phyloP scores from a whole-genome alignment of 2,329 filamentous ascomycete genomes.

The Aspergillus texensis region DNA sequence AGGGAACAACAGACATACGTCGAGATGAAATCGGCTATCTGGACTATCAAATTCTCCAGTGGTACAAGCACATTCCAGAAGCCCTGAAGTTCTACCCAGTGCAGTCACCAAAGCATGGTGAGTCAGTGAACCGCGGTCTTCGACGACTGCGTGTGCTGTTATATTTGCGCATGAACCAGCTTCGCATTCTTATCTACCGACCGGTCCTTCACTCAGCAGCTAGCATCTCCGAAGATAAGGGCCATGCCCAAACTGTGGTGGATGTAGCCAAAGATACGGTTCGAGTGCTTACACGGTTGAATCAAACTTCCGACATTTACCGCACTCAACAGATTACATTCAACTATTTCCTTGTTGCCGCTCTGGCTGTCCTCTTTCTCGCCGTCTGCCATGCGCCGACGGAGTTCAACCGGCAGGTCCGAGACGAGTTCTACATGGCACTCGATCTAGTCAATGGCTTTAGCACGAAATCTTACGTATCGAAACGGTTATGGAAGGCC shows the following conservation, averaged over 20 bases:
- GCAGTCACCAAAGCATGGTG: slow-evolving; percentile 49
- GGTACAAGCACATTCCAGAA: slow-evolving; percentile 76
- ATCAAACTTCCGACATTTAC: slow-evolving; percentile 66
- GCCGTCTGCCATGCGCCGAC: slow-evolving; percentile 66
- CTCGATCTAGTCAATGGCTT: slow-evolving; percentile 66
- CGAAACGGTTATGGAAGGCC: slow-evolving; percentile 65
- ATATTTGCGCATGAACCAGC: slow-evolving; percentile 85
- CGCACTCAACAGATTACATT: slow-evolving; percentile 65
- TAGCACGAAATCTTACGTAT: slow-evolving; percentile 63
- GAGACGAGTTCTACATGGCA: slow-evolving; percentile 69
- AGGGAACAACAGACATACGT: slow-evolving; percentile 66
- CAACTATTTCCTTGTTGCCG: slow-evolving; percentile 68
- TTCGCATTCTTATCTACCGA: slow-evolving; percentile 85
- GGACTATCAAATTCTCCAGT: slow-evolving; percentile 81
- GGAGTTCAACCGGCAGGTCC: slow-evolving; percentile 62
- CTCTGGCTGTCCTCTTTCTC: slow-evolving; percentile 65
- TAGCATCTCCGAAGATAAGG: slow-evolving; percentile 76
- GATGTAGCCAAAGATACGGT: slow-evolving; percentile 68
- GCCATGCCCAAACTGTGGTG: slow-evolving; percentile 70
- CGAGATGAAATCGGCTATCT: slow-evolving; percentile 77
- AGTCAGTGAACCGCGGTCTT: slow-evolving; percentile 64
- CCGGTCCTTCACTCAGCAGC: slow-evolving; percentile 82
- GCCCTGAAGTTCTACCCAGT: slow-evolving; percentile 64
- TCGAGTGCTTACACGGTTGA: slow-evolving; percentile 61
- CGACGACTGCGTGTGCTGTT: slow-evolving; percentile 80